A percentile compares a stretch with the other conserved stretches of the same genome.
These are phyloP conservation scores for Cyclocybe cylindracea DNA, from an alignment of 768 basidiomycete species.

Conservation along the genomic window DNA sequence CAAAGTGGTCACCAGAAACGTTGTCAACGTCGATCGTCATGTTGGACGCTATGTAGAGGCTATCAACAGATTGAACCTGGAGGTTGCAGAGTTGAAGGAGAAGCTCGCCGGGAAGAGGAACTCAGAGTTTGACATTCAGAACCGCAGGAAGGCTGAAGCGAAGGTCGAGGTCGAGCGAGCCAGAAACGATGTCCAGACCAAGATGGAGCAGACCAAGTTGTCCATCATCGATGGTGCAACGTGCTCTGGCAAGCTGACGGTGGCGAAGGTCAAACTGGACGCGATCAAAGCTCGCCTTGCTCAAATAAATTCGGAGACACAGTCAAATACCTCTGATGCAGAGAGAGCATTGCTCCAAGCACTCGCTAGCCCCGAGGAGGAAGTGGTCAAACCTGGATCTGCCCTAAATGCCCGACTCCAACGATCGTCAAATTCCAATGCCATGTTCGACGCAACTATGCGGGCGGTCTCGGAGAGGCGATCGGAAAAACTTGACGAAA, in stretches of 20 bases:
- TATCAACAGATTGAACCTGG: slow-evolving; percentile 83
- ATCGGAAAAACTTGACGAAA: slow-evolving; percentile 77
- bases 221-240: slow-evolving; percentile 76
- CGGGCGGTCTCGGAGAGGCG: slow-evolving; percentile 80
- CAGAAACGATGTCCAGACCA: slow-evolving; percentile 68
- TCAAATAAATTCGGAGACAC: slow-evolving; percentile 48
- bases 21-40: slow-evolving; percentile 92
- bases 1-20: slow-evolving; percentile 93
- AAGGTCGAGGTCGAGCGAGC: slow-evolving; percentile 73
- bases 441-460: slow-evolving; percentile 85
- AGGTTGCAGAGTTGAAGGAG: slow-evolving; percentile 84
- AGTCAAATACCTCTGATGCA: slow-evolving; percentile 54
- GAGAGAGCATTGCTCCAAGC: slow-evolving; percentile 71
- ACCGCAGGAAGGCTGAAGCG: slow-evolving; percentile 72
- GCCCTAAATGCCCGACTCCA: slow-evolving; percentile 57
- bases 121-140: slow-evolving; percentile 61
- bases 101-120: slow-evolving; percentile 75
- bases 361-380: slow-evolving; percentile 72
- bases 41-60: slow-evolving; percentile 95
- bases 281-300: slow-evolving; percentile 63
- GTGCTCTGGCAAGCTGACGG: slow-evolving; percentile 69
- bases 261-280: slow-evolving; percentile 68
- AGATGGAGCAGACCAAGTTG: slow-evolving; percentile 68
- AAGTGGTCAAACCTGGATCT: slow-evolving; percentile 59
- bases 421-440: slow-evolving; percentile 71